These are phyloP conservation scores for Abrus precatorius DNA, from an alignment of 306 rosid genomes.

Conservation along the genomic window DNA sequence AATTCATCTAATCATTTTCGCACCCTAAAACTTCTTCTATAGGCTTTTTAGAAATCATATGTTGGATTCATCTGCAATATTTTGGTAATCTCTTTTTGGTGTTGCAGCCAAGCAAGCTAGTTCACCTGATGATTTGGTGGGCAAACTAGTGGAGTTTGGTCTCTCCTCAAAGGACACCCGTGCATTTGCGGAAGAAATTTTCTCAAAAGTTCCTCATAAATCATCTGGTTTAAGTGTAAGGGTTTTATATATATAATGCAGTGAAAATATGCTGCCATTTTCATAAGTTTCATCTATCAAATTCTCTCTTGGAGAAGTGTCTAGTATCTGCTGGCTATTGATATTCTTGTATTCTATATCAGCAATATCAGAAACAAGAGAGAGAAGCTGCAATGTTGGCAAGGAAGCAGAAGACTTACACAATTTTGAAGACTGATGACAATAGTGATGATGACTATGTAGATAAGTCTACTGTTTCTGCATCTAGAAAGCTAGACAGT, in stretches of 20 bases:
- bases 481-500: conserved; percentile 56
- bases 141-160: conserved; percentile 71
- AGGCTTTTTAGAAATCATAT: conserved; percentile 31
- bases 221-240: conserved; percentile 71
- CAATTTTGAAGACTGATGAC: conserved; percentile 80
- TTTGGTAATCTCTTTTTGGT: conserved; percentile 35
- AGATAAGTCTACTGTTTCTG: conserved; percentile 49
- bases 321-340: conserved; percentile 17
- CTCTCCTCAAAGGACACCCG: conserved; percentile 66
- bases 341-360: conserved; percentile 45
- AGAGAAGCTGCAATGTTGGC: conserved; percentile 85
- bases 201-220: conserved; percentile 73
- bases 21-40: conserved; percentile 28
- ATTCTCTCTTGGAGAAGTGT: not conserved
- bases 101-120: conserved; percentile 83
- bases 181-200: conserved; percentile 76
- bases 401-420: conserved; percentile 75
- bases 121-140: conserved; percentile 72
- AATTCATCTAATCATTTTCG: conserved; percentile 43
- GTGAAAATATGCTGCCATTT: conserved; percentile 21
- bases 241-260: conserved; percentile 14
- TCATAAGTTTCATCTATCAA: conserved; percentile 14
- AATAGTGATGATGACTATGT: conserved; percentile 43
- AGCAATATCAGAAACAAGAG: conserved; percentile 89
- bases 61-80: conserved; percentile 17